Conservation (phyloP, 1,284 basidiomycete species). For the Moesziomyces globuligerus region DNA sequence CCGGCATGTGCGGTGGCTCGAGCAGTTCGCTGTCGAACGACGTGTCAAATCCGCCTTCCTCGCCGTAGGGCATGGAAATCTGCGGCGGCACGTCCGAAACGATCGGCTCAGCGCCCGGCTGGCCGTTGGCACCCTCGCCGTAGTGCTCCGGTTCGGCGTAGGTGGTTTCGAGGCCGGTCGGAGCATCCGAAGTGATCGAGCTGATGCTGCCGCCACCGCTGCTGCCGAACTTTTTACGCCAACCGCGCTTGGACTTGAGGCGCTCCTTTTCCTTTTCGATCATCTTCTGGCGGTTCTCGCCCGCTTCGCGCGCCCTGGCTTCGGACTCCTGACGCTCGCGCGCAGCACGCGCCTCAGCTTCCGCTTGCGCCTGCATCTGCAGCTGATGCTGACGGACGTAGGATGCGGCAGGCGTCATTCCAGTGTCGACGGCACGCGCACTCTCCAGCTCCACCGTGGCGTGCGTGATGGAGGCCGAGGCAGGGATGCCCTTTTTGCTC, state of each 20-base stretch:
- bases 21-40: conserved; percentile 80
- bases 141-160: conserved; percentile 36
- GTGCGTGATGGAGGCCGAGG: conserved; percentile 81
- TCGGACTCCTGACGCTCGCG: conserved; percentile 72
- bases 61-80: conserved; percentile 61
- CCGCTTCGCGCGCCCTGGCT: conserved; percentile 68
- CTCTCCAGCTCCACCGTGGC: conserved; percentile 86
- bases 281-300: conserved; percentile 68
- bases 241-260: conserved; percentile 65
- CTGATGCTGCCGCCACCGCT: conserved; percentile 42
- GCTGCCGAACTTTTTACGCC: conserved; percentile 68
- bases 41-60: conserved; percentile 72
- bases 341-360: conserved; percentile 68
- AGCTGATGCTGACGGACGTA: conserved; percentile 82
- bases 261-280: conserved; percentile 68
- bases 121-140: conserved; percentile 13
- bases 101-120: conserved; percentile 18
- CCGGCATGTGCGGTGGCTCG: conserved; percentile 74
- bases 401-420: conserved; percentile 90
- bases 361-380: conserved; percentile 73
- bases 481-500: conserved; percentile 74
- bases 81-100: conserved; percentile 36
- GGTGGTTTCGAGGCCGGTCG: conserved; percentile 56
- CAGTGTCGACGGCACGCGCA: conserved; percentile 74
- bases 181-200: conserved; percentile 41